A percentile compares a stretch with the other conserved stretches of the same genome.
Conservation (phyloP, 257 asterid genomes). For the Scutellaria barbata region DNA sequence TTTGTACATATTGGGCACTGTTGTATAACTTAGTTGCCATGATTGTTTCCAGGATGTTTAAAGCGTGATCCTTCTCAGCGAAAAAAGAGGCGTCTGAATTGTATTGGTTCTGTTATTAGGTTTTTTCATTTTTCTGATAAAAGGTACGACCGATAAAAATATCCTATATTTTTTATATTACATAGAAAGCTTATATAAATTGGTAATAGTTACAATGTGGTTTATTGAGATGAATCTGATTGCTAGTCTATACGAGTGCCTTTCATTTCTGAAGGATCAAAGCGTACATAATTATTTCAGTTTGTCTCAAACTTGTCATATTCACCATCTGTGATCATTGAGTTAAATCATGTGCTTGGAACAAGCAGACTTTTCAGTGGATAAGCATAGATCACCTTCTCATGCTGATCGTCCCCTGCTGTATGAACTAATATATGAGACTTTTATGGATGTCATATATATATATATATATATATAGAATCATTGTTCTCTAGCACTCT, state of each 20-base stretch:
- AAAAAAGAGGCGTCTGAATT: constrained; percentile 53
- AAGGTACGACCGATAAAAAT: constrained; percentile 49
- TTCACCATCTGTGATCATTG: background rate
- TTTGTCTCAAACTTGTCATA: background rate
- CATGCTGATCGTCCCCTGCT: background rate
- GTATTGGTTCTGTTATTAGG: constrained; percentile 71
- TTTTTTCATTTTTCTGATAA: constrained; percentile 52
- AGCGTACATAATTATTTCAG: background rate
- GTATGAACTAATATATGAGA: constrained; percentile 11
- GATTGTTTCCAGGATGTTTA: constrained; percentile 52
- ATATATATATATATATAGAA: too few species aligned
- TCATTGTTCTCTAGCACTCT: constrained; percentile 3
- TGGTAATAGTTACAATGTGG: constrained; percentile 22
- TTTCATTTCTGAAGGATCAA: constrained; percentile 14
- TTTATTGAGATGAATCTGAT: constrained; percentile 17
- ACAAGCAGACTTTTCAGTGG: constrained; percentile 20
- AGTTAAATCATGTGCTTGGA: background rate
- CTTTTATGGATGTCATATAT: background rate
- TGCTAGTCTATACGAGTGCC: constrained; percentile 11
- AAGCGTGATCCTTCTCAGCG: constrained; percentile 44
- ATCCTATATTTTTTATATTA: constrained; percentile 18
- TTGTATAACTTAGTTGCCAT: constrained; percentile 29
- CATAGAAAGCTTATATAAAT: constrained; percentile 16
- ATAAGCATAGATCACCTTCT: background rate
- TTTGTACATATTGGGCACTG: background rate